phyloP scores from a whole-genome alignment of 1,139 yeast species.

The Blastobotrys petasosporus region DNA sequence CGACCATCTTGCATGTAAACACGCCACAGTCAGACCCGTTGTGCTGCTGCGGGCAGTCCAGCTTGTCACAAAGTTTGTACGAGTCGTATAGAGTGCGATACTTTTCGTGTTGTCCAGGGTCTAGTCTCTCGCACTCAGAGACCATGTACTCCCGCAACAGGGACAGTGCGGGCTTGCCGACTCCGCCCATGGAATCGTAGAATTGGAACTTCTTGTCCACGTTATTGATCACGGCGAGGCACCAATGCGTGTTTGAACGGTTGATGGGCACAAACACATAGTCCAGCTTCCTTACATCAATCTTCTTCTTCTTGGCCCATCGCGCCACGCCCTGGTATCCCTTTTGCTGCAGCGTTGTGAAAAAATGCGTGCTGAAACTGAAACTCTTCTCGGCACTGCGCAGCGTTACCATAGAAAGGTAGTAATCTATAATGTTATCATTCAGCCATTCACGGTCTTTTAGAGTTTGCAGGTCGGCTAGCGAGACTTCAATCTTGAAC shows the following conservation, averaged over 20 bases:
- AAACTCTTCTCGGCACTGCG: constrained; percentile 43
- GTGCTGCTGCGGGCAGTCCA: constrained; percentile 70
- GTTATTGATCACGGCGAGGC: constrained; percentile 73
- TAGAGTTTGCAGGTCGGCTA: constrained; percentile 65
- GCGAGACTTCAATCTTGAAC: constrained; percentile 53
- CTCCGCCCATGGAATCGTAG: constrained; percentile 69
- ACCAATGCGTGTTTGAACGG: constrained; percentile 85
- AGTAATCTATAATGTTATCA: constrained; percentile 84
- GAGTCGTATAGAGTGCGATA: constrained; percentile 25
- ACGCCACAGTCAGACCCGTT: constrained; percentile 97
- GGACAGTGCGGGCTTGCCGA: constrained; percentile 47
- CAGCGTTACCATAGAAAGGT: constrained; percentile 54
- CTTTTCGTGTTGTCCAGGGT: constrained; percentile 35
- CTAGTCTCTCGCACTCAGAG: constrained; percentile 27
- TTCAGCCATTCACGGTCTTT: constrained; percentile 77
- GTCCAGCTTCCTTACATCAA: constrained; percentile 58
- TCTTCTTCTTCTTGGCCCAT: constrained; percentile 85
- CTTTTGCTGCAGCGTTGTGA: constrained; percentile 55
- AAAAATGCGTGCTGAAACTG: constrained; percentile 86
- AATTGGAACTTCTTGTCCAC: constrained; percentile 53
- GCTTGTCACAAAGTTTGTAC: constrained; percentile 32
- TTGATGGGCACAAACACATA: constrained; percentile 79
- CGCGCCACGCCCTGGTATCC: constrained; percentile 81
- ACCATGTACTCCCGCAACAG: constrained; percentile 45
- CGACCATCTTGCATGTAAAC: constrained; percentile 76